Conservation (phyloP, 345 rosid species). For the Eucalyptus sp. region DNA sequence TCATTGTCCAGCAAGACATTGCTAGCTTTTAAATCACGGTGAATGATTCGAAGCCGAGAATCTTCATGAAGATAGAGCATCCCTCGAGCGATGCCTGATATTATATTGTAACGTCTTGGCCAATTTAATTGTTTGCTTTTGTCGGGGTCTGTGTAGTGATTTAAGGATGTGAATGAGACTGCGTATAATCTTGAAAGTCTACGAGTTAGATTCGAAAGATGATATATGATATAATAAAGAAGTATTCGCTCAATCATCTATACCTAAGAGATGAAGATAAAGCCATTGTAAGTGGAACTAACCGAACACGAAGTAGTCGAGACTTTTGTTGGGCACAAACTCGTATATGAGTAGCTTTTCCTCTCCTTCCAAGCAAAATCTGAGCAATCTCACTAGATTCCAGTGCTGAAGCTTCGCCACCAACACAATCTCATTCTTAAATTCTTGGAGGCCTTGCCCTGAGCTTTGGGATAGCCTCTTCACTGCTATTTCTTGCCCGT, state of each 20-base stretch:
- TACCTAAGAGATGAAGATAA: neutral
- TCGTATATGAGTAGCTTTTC: neutral
- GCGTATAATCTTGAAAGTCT: neutral
- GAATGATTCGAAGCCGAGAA: slow-evolving; percentile 7
- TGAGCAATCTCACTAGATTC: neutral
- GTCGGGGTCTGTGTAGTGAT: neutral
- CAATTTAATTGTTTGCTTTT: neutral
- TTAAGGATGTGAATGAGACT: neutral
- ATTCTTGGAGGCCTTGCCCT: slow-evolving; percentile 13
- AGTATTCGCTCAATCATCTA: neutral
- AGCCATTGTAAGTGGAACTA: neutral
- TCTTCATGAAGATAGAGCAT: slow-evolving; percentile 11
- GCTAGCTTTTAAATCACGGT: slow-evolving; percentile 12
- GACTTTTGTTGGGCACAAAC: neutral
- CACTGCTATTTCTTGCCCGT: slow-evolving; percentile 29
- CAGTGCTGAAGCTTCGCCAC: neutral
- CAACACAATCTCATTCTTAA: neutral
- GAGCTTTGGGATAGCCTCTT: slow-evolving; percentile 29
- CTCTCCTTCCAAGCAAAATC: neutral
- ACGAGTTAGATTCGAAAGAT: neutral
- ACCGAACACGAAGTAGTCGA: neutral
- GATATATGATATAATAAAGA: neutral
- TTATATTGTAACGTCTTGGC: slow-evolving; percentile 2
- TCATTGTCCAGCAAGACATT: slow-evolving; percentile 4
- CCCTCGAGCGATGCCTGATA: slow-evolving; percentile 3